These are phyloP conservation scores for Peronospora farinosa DNA, from an alignment of 352 stramenopile species.

Conservation along the genomic window DNA sequence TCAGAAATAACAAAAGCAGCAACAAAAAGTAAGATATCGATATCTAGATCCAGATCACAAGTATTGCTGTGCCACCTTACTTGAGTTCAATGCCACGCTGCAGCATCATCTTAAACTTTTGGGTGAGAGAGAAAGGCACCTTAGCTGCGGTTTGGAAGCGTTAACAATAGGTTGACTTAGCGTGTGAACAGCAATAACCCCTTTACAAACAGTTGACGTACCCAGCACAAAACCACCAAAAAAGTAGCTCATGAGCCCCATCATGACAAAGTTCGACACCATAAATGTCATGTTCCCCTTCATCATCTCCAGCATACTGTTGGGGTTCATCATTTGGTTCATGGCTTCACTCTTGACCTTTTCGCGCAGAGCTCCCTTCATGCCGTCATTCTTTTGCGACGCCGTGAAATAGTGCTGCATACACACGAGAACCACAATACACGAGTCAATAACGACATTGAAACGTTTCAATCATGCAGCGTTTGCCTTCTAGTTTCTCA, in stretches of 20 bases:
- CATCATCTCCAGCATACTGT: conserved; percentile 97
- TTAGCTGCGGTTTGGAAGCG: conserved; percentile 62
- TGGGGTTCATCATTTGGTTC: conserved; percentile 94
- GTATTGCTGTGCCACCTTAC: conserved; percentile 29
- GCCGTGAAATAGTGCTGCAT: conserved; percentile 79
- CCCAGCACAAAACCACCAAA: conserved; percentile 96
- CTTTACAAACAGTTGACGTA: conserved; percentile 20
- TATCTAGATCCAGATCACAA: neutral
- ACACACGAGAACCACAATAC: neutral
- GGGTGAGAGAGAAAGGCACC: conserved; percentile 96
- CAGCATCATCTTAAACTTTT: conserved; percentile 97
- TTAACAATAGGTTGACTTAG: neutral
- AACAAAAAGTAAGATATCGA: conserved; percentile 3
- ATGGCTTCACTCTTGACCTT: conserved; percentile 87
- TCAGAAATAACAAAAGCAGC: conserved; percentile 2
- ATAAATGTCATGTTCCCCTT: conserved; percentile 99
- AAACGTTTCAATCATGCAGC: neutral
- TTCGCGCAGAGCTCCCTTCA: conserved; percentile 77
- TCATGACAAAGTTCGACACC: conserved; percentile 99
- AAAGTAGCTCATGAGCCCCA: conserved; percentile 98
- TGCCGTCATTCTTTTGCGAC: conserved; percentile 83
- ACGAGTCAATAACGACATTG: conserved; percentile 3
- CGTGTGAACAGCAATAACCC: neutral
- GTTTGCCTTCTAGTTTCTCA: conserved; percentile 12
- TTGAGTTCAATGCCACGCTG: conserved; percentile 94